Evolutionary conservation across 805 yeast genomes (phyloP).

Genomic region (Huiozyma naganishii): DNA sequence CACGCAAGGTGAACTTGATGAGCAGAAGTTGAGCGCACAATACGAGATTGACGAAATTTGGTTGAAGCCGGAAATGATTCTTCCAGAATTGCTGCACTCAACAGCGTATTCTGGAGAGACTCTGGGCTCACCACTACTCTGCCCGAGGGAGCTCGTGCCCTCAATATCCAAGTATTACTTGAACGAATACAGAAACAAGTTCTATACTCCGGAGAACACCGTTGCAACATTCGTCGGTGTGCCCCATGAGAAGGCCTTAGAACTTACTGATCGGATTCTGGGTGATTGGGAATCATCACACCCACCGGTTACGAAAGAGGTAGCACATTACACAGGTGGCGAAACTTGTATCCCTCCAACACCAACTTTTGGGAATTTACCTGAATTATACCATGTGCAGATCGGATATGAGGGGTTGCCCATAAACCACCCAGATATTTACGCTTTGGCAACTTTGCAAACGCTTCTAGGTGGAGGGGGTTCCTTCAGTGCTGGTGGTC

Average conservation of each 20-base stretch:
- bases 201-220: conserved; percentile 69
- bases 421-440: conserved; percentile 73
- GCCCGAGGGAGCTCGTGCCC: conserved; percentile 61
- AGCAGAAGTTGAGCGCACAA: conserved; percentile 59
- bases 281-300: conserved; percentile 42
- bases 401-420: conserved; percentile 84
- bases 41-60: conserved; percentile 79
- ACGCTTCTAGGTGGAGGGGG: conserved; percentile 94
- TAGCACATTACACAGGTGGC: conserved; percentile 52
- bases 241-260: conserved; percentile 54
- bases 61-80: conserved; percentile 69
- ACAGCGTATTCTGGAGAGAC: conserved; percentile 67
- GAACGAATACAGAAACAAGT: conserved; percentile 46
- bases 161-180: conserved; percentile 43
- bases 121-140: conserved; percentile 75
- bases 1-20: conserved; percentile 58
- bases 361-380: conserved; percentile 50
- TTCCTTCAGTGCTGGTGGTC: conserved; percentile 96
- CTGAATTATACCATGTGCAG: conserved; percentile 76
- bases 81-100: conserved; percentile 85
- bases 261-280: conserved; percentile 49
- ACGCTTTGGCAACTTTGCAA: conserved; percentile 83
- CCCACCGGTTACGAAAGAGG: conserved; percentile 21
- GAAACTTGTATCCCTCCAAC: conserved; percentile 43
- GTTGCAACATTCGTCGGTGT: conserved; percentile 88